Conservation (phyloP, 169 alveolate genomes). For the Amoebophrya sp. region DNA sequence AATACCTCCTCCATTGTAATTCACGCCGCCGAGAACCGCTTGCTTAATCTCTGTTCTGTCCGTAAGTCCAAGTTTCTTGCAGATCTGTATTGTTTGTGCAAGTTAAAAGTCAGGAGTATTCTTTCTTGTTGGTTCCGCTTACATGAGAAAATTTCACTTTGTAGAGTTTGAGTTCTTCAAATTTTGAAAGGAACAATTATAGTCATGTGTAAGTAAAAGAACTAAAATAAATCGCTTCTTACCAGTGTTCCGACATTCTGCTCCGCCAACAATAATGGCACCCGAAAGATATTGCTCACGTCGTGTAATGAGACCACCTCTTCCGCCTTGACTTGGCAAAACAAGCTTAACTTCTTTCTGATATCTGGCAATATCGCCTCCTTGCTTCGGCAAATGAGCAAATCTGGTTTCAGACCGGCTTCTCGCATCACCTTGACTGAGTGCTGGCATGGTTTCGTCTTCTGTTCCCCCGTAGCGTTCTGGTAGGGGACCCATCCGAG, state of each 20-base stretch:
- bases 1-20: not conserved
- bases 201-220: not conserved
- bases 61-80: not conserved
- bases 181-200: too few relatives aligned
- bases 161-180: too few relatives aligned
- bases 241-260: slow-evolving; percentile 60
- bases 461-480: slow-evolving; percentile 75
- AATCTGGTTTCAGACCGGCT: slow-evolving; percentile 52
- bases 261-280: slow-evolving; percentile 64
- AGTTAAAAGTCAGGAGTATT: too few relatives aligned
- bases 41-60: not conserved
- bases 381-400: slow-evolving; percentile 67
- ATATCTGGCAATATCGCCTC: slow-evolving; percentile 61
- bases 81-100: too few relatives aligned
- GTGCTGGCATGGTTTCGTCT: slow-evolving; percentile 91
- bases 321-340: slow-evolving; percentile 66
- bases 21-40: not conserved
- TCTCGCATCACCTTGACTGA: slow-evolving; percentile 70
- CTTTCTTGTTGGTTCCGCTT: too few relatives aligned
- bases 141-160: too few relatives aligned
- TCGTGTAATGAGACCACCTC: slow-evolving; percentile 50
- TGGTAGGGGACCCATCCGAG: slow-evolving; percentile 75
- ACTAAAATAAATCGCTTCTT: slow-evolving; percentile 50
- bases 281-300: slow-evolving; percentile 45
- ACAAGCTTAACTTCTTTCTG: slow-evolving; percentile 65